Evolutionary conservation across 2,329 filamentous ascomycete genomes (phyloP).

Genomic region (Penicillium sp.): DNA sequence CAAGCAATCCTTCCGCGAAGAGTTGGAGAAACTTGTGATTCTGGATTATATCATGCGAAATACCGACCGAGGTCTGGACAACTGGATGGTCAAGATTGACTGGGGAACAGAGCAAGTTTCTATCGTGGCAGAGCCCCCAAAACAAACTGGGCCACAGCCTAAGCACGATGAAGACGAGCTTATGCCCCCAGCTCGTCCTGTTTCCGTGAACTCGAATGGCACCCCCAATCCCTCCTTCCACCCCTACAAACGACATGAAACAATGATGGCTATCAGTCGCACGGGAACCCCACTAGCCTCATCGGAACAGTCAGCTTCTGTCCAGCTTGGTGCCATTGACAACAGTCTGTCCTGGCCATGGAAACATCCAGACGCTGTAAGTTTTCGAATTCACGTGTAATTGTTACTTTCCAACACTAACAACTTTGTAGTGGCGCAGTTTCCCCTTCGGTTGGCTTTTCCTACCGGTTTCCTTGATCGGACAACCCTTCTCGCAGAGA

Average conservation of each 20-base stretch:
- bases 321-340: conserved; percentile 89
- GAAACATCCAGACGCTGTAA: conserved; percentile 91
- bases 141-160: conserved; percentile 51
- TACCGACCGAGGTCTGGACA: conserved; percentile 92
- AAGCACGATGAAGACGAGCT: conserved; percentile 46
- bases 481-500: conserved; percentile 90
- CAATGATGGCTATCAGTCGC: conserved; percentile 72
- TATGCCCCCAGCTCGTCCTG: conserved; percentile 59
- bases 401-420: conserved; percentile 32
- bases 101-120: conserved; percentile 77
- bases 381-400: conserved; percentile 23
- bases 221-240: conserved; percentile 43
- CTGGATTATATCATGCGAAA: conserved; percentile 99
- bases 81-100: conserved; percentile 99
- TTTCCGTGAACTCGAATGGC: conserved; percentile 51
- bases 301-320: conserved; percentile 53
- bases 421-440: conserved; percentile 60
- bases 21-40: conserved; percentile 95
- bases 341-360: conserved; percentile 98
- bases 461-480: conserved; percentile 91
- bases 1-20: conserved; percentile 89
- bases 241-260: conserved; percentile 75
- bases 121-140: conserved; percentile 81
- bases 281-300: conserved; percentile 52
- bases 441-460: conserved; percentile 99